Base-by-base conservation (phyloP, 768 basidiomycete species). In the Pholiota molesta region DNA sequence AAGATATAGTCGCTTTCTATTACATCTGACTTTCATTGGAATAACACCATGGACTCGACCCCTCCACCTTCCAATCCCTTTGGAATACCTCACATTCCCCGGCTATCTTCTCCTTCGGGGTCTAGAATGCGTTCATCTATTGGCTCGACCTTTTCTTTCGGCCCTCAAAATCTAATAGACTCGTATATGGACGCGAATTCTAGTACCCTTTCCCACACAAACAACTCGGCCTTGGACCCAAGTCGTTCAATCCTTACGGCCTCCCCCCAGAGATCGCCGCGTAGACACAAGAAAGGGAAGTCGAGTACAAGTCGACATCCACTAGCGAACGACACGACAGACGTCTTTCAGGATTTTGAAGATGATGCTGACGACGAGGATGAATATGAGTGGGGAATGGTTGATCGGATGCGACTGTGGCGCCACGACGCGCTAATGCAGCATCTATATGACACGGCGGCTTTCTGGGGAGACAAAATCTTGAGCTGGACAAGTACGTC, bases 381-480 rank as follows among this genome's bases (percentile, higher is more conserved):
- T 40, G 83, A 82, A 44, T 81, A 83, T 51, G 87, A 90, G 66
- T 95, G 92, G 93, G 87, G 87, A 1, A 88, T 93, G 81, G 88
- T 99, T 3, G 96, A 98, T 76, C 86, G 96, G 31, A 96, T 99
- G 94, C 83, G 97, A 61, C 78, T 95, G 47, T 99, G 97, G 97
- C 81, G 97, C 44, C 96, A 99, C 71, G 97, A 99, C 77, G 97
- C 97, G 44, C 84, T 99, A 66, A 95, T 96, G 89, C 97, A 99
- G 75, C 97, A 99, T 80, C 78, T 99, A 13, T 97, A 99, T 74
- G 93, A 95, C 65, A 97, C 96, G 0, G 97, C 97, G 2, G 90
- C 92, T 5, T 99, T 98, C 73, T 99, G 97, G 97, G 97, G 97
- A 5, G 95, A 97, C 79, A 99, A 99, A 75, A 88, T 99, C 51